phyloP scores from a whole-genome alignment of 2,329 filamentous ascomycete genomes.

The Pseudocercospora vitis region DNA sequence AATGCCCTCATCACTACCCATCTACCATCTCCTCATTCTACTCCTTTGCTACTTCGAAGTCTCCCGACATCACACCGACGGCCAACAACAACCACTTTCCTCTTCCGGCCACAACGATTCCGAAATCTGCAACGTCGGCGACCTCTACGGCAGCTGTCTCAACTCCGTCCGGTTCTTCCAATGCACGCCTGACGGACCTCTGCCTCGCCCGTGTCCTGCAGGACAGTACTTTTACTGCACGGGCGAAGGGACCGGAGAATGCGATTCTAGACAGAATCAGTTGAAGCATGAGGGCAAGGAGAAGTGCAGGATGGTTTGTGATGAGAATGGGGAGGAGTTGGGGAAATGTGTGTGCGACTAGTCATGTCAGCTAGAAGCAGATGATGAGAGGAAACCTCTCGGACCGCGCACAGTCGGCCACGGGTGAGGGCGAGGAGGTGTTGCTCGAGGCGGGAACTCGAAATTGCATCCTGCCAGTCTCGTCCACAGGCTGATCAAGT shows the following conservation, averaged over 20 bases:
- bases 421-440: too few species aligned
- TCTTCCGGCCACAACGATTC: neutral
- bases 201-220: conserved; percentile 18
- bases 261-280: conserved; percentile 2
- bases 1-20: neutral
- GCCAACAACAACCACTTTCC: neutral
- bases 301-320: conserved; percentile 13
- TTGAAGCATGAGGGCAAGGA: neutral
- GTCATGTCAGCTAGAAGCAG: neutral
- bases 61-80: conserved; percentile 2
- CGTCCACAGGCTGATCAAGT: neutral
- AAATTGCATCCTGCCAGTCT: too few species aligned
- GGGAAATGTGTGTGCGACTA: conserved; percentile 13
- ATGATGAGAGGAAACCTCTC: neutral
- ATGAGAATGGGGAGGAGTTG: conserved; percentile 9
- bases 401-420: too few species aligned
- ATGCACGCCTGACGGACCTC: conserved; percentile 15
- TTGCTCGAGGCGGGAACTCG: too few species aligned
- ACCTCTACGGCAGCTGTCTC: conserved; percentile 17
- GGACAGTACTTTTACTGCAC: conserved; percentile 17
- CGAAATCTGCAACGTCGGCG: conserved; percentile 10
- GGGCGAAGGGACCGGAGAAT: conserved; percentile 11
- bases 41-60: conserved; percentile 17
- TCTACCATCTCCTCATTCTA: conserved; percentile 8
- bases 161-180: conserved; percentile 17